These are phyloP conservation scores for Sphenostylis stenocarpa DNA, from an alignment of 306 rosid species.

Conservation along the genomic window DNA sequence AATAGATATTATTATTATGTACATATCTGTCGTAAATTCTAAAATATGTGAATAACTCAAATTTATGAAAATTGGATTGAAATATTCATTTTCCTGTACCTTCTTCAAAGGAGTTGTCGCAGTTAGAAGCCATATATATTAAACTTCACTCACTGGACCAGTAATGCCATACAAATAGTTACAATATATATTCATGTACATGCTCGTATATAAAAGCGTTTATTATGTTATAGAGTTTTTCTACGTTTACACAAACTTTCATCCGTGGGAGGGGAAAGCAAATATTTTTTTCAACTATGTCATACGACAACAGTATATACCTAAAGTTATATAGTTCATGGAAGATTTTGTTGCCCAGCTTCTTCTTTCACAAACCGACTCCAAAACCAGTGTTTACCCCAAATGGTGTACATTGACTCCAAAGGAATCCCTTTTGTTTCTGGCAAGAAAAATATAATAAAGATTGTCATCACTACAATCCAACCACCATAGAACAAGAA, in stretches of 20 bases:
- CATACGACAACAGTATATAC: not conserved
- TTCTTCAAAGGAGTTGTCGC: too few relatives aligned
- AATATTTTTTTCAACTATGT: not conserved
- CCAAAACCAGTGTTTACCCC: constrained; percentile 73
- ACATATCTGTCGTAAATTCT: too few relatives aligned
- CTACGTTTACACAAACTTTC: not conserved
- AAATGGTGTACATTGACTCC: constrained; percentile 43
- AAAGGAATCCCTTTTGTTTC: constrained; percentile 71
- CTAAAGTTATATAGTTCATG: not conserved
- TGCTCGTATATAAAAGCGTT: not conserved
- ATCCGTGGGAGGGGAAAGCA: not conserved
- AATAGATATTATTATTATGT: too few relatives aligned
- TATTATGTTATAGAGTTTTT: not conserved
- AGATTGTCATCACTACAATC: constrained; percentile 55
- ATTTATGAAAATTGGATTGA: too few relatives aligned
- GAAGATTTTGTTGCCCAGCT: not conserved
- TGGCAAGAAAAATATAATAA: constrained; percentile 53
- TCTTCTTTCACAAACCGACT: constrained; percentile 38
- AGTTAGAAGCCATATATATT: too few relatives aligned
- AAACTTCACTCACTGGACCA: too few relatives aligned
- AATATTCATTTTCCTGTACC: too few relatives aligned
- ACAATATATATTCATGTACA: too few relatives aligned
- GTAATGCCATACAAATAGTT: too few relatives aligned
- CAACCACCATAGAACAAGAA: constrained; percentile 65
- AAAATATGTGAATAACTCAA: too few relatives aligned